Base-by-base conservation (phyloP, 306 rosid genomes). In the Quercus glauca region DNA sequence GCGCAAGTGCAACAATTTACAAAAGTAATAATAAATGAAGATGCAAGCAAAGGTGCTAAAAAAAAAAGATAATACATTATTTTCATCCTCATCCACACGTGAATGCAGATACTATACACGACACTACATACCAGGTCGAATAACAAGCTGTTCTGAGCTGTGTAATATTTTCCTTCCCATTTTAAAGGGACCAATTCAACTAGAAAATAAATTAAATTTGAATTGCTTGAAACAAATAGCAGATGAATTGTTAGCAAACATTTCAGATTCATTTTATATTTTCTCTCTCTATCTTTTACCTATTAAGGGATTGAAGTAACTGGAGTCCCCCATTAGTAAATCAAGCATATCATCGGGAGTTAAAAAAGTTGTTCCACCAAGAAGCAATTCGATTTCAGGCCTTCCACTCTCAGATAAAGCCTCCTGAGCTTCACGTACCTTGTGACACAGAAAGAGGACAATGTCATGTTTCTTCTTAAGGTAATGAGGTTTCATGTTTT, bases 341-440 rank as follows among this genome's bases (percentile, higher is more conserved):
- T 90, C 90, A 26, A 91, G 92, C 97, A 92, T 89, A 84, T 89
- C 87, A 75, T 90, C 79, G 0, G 97, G 94, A 76, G 97, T 86
- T 64, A 91, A 87, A 53, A 92, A 88, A 68, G 92, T 90, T 73
- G 97, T 92, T 90, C 99, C 99, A 37, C 99, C 97, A 55, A 94
- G 52, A 78, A 94, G 81, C 85, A 94, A 80, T 88, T 94, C 97
- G 18, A 91, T 87, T 63, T 94, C 96, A 43, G 97, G 97, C 81
- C 97, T 91, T 85, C 97, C 95, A 52, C 90, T 85, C 65, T 89
- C 99, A 18, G 94, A 83, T 79, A 92, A 78, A 53, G 97, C 99
- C 82, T 91, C 95, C 21, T 83, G 90, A 83, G 92, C 97, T 89
- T 92, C 97, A 28, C 91, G 92, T 56, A 90, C 97, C 99, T 94